Base-by-base conservation (phyloP, 192 early-diverging fungal species). In the Backusella circina region DNA sequence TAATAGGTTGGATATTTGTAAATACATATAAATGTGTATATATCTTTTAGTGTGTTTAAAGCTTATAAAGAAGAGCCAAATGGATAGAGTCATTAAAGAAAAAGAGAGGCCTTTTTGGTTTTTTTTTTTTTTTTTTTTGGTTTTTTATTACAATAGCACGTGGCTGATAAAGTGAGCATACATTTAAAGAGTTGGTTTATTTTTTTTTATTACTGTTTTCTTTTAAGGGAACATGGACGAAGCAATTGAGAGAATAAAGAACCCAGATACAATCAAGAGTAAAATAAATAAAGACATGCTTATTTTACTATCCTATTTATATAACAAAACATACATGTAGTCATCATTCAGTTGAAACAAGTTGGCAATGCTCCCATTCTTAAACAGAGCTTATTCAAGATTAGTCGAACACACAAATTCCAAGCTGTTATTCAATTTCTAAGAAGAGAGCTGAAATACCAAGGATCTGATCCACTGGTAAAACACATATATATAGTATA, bases 331-430 rank as follows among this genome's bases (percentile, higher is more conserved):
- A 18, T 2, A 32, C 15, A 36, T 35, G 0, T 67, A 95, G 93
- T 97, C n/a, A 86, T 96, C n/a, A 93, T 96, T 7, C 88, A 90
- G 13, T 94, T 98, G 74, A 72, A 86, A 71, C 89, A 94, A 1
- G 94, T 95, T 15, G 96, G 96, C 9, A 94, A 92, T 83, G 96
- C 94, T 1, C 95, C 95, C 0, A 96, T 98, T 68, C 79, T 98
- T 18, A 98, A 96, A 78, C 91, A 95, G 78, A 91, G 84, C 23
- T 84, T 93, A 31, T 98, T 90, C 84, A 95, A 93, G 79, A 95
- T 98, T 31, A 91, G 91, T 5, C 88, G 93, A 2, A 88, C 92
- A 13, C 91, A 94, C 67, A 88, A 92, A 71, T 96, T 98, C 74
- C 88, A 94, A 75, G 88, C 92, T 13, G 92, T 98, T 3, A 95